Evolutionary conservation across 2,329 filamentous ascomycete species (phyloP), one percentile per base, ranked within the genome.

Genomic region (Phoma sp.): DNA sequence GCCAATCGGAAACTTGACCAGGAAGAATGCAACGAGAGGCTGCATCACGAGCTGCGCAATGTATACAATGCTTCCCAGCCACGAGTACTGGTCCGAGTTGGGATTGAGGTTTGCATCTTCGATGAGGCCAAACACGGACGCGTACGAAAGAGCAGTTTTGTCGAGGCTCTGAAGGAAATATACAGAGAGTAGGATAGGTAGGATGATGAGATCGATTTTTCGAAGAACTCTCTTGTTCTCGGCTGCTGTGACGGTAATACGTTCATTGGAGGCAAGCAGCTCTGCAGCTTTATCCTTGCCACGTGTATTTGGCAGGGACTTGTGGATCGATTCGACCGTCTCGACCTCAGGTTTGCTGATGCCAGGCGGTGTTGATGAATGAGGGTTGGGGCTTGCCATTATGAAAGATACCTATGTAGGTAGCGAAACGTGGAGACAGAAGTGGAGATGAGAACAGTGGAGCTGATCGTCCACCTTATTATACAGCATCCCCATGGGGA

Each of bases 81-180:
- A 83, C 28, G 77, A 80, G 66, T 80, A 83, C 55, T 88, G 78
- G 42, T 84, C 76, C 7, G 65, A 69, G 11, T 69, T 61, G 14
- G 84, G 84, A 7, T 80, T 73, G 1, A 88, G 80, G 33, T 80
- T 67, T 0, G 84, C 81, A 65, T 87, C 83, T 45, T 85, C 76
- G 26, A 85, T 81, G 10, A 89, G 76, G 2, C 85, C 85, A 60
- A 88, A 88, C 10, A 88, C 82, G 0, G 85, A 86, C 2, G 84
- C 84, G 62, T 87, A 88, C 2, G 74, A 77, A 2, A 88, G 76
- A 0, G 84, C 85, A 0, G 84, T 81, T 69, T 88, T 88, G 74
- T 88, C 86, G 5, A 87, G 76, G 10, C 81, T 81, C 59, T 88
- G 86, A 0, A 88, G 77, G 64, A 85, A 87, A 71, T 88, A 88